Percentiles rank a stretch among this genome's conserved stretches.
phyloP scores from a whole-genome alignment of 1,284 basidiomycete species.

The Fomitopsis schrenkii region DNA sequence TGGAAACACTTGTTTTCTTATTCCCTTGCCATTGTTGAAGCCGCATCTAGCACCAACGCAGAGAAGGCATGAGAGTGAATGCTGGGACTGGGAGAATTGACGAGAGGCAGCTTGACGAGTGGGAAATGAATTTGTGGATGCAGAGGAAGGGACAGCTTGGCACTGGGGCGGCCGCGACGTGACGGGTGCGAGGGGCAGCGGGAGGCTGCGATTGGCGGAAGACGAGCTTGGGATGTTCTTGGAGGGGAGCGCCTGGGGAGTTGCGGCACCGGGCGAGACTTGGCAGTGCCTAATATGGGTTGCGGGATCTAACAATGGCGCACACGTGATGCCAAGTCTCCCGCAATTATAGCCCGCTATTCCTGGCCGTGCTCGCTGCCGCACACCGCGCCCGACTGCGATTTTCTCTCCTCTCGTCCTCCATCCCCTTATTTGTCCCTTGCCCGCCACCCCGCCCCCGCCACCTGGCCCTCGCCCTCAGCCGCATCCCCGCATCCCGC shows the following conservation, averaged over 20 bases:
- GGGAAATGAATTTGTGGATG: background rate
- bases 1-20: background rate
- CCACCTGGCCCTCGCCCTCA: background rate
- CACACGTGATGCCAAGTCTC: conserved; percentile 6
- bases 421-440: background rate
- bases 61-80: too few species aligned
- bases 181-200: background rate
- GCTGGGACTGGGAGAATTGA: background rate
- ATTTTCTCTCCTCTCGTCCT: background rate
- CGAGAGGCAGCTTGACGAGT: background rate
- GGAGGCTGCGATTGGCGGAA: background rate
- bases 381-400: background rate
- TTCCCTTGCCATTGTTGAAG: too few species aligned
- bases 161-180: background rate
- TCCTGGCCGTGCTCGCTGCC: conserved; percentile 1
- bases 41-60: too few species aligned
- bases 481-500: background rate
- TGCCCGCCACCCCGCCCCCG: background rate
- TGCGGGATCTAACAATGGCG: background rate
- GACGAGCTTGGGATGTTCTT: background rate
- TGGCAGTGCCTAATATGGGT: background rate
- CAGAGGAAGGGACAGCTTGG: background rate
- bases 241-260: background rate
- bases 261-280: conserved; percentile 2
- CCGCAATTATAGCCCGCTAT: conserved; percentile 8